Conservation (phyloP, 768 basidiomycete genomes). For the Scleroderma citrinum region DNA sequence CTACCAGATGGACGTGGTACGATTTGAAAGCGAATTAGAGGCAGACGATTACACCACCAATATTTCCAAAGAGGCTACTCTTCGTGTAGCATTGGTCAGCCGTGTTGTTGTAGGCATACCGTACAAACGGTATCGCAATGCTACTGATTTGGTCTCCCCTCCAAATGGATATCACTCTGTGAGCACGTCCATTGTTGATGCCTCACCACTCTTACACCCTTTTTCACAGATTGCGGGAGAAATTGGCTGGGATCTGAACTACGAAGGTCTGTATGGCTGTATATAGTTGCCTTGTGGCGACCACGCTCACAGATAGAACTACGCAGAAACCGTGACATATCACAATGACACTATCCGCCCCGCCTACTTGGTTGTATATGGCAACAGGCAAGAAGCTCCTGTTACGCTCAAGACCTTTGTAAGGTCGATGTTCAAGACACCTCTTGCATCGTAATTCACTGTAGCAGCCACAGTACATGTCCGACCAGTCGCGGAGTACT, state of each 20-base stretch:
- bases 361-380: constrained; percentile 61
- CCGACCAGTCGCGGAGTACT: neutral
- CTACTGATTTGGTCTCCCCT: constrained; percentile 40
- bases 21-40: constrained; percentile 34
- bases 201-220: neutral
- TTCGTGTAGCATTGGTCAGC: constrained; percentile 50
- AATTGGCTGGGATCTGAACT: constrained; percentile 61
- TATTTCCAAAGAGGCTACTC: constrained; percentile 33
- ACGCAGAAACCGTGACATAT: constrained; percentile 57
- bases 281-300: too few species aligned
- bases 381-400: constrained; percentile 21
- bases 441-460: constrained; percentile 18
- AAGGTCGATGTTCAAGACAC: constrained; percentile 26
- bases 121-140: constrained; percentile 44
- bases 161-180: constrained; percentile 60
- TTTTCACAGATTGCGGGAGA: constrained; percentile 47
- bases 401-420: constrained; percentile 20
- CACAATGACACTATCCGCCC: constrained; percentile 62
- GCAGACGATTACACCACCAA: constrained; percentile 60
- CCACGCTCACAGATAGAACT: neutral
- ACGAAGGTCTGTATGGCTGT: constrained; percentile 33
- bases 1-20: neutral
- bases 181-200: constrained; percentile 8
- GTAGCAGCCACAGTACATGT: neutral
- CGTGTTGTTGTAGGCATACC: constrained; percentile 63